Base-by-base conservation (phyloP, 2,329 filamentous ascomycete genomes). In the Phoma herbarum region DNA sequence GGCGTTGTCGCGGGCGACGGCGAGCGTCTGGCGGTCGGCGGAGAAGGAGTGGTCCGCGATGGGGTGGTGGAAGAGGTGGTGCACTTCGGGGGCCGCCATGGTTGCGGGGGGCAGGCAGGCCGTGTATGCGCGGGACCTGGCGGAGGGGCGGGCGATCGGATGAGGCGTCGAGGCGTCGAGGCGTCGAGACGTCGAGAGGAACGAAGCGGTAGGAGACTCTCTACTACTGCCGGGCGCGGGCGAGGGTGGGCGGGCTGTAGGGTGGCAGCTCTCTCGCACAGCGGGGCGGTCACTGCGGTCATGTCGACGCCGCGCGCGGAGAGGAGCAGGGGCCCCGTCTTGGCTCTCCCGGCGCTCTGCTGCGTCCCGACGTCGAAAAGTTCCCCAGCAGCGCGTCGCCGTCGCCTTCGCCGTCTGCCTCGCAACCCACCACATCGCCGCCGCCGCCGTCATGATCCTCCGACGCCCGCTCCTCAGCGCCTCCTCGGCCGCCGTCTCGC, bases 1-100 rank as follows among this genome's bases (percentile, higher is more conserved):
- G 68, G 88, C 86, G 74, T 90, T 93, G 77, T 98, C 94, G 71
- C 92, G 90, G 64, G 94, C 91, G 57, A 99, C 93, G 57, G 95
- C 95, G 57, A 99, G 86, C 26, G 90, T 93, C 77, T 88, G 83
- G 76, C 89, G 91, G 81, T 99, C 95, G 63, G 92, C 88, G 65
- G 93, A 97, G 86, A 99, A 99, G 57, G 94, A 97, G 80, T 99
- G 95, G 83, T 99, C 95, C 67, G 92, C 92, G 75, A 99, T 97
- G 62, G 94, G 93, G 70, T 90, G 88, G 82, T 98, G 93, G 83
- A 99, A 99, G 67, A 99, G 90, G 75, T 98, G 93, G 81, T 98
- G 92, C 59, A 96, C 91, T 84, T 98, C 92, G 65, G 93, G 92
- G 60, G 89, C 78, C 54, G 91, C 84, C 94, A 98, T n/a, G n/a